Percentiles rank a stretch among this genome's conserved stretches.
Conservation (phyloP, 2,329 filamentous ascomycete genomes). For the Epichloe sibirici region DNA sequence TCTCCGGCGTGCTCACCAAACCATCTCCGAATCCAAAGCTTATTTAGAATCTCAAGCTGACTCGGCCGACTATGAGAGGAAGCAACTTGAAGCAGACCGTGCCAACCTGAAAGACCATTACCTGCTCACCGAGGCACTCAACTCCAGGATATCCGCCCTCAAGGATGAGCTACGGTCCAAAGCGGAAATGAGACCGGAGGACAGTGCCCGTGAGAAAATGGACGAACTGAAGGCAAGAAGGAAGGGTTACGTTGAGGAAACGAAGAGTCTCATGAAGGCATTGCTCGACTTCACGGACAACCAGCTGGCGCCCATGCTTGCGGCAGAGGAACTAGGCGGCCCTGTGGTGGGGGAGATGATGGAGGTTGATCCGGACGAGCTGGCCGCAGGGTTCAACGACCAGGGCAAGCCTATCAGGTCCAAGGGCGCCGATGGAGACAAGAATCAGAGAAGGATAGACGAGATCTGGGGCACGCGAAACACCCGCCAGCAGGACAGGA, state of each 20-base stretch:
- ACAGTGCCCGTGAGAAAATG: slow-evolving; percentile 52
- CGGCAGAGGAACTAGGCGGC: slow-evolving; percentile 72
- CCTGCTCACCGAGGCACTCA: slow-evolving; percentile 39
- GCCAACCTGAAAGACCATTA: slow-evolving; percentile 41
- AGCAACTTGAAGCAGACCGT: slow-evolving; percentile 38
- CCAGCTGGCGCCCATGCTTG: slow-evolving; percentile 61
- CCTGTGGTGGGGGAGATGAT: slow-evolving; percentile 67
- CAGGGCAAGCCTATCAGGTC: slow-evolving; percentile 43
- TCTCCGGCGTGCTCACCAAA: slow-evolving; percentile 52
- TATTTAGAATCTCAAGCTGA: slow-evolving; percentile 37
- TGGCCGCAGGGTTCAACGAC: slow-evolving; percentile 47
- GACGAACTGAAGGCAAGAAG: slow-evolving; percentile 47
- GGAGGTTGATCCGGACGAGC: slow-evolving; percentile 47
- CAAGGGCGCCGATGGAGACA: slow-evolving; percentile 31
- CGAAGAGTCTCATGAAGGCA: slow-evolving; percentile 46
- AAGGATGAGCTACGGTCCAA: slow-evolving; percentile 43
- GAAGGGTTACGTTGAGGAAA: slow-evolving; percentile 47
- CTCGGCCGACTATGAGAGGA: slow-evolving; percentile 30
- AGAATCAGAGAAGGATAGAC: slow-evolving; percentile 48
- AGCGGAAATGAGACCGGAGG: slow-evolving; percentile 44
- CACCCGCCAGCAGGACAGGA: slow-evolving; percentile 9
- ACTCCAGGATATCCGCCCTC: slow-evolving; percentile 46
- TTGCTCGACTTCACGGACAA: slow-evolving; percentile 61
- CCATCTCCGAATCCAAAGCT: slow-evolving; percentile 50
- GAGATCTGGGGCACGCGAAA: slow-evolving; percentile 43